A percentile compares a stretch with the other conserved stretches of the same genome.
phyloP scores from a whole-genome alignment of 345 rosid genomes.

The Salix arbutifolia region DNA sequence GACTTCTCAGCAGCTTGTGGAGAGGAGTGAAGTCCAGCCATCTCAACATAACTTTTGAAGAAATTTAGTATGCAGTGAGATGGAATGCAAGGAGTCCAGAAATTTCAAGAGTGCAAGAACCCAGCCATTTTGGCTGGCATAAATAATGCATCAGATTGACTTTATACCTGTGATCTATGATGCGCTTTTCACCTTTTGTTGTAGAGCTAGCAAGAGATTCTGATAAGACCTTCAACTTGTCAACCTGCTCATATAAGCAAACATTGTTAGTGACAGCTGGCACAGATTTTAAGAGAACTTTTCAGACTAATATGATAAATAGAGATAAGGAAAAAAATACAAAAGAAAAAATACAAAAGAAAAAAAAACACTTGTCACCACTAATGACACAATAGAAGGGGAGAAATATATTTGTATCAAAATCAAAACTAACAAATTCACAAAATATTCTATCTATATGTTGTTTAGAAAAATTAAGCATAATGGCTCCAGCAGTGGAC shows the following conservation, averaged over 20 bases:
- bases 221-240: conserved; percentile 83
- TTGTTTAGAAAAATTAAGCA: neutral
- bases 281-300: neutral
- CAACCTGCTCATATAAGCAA: conserved; percentile 51
- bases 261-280: neutral
- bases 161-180: conserved; percentile 70
- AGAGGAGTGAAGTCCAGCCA: neutral
- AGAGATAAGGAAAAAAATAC: neutral
- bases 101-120: neutral
- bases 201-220: conserved; percentile 82
- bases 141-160: conserved; percentile 1
- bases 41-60: neutral
- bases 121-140: neutral
- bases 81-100: neutral
- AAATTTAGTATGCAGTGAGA: neutral
- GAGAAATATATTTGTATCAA: neutral
- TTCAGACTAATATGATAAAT: neutral
- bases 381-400: neutral
- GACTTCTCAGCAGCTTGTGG: neutral
- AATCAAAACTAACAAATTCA: neutral
- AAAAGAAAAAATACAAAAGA: neutral
- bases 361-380: neutral
- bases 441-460: neutral
- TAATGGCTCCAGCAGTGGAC: neutral
- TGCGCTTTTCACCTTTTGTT: conserved; percentile 82